These are phyloP conservation scores for Pseudozyma flocculosa DNA, from an alignment of 1,284 basidiomycete species.

Conservation along the genomic window DNA sequence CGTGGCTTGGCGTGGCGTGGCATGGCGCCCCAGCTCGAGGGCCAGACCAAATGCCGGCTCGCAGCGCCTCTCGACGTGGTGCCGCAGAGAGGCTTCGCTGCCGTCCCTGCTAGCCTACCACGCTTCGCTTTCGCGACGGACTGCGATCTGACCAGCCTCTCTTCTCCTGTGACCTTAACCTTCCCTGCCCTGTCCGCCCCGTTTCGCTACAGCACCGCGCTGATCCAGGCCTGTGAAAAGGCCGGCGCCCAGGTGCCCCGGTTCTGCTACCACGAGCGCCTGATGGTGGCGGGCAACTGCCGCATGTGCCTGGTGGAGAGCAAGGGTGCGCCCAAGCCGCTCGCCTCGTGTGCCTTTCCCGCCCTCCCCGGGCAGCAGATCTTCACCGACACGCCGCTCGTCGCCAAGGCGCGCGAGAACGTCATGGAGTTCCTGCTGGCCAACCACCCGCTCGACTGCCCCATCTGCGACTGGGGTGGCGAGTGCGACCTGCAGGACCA, in stretches of 20 bases:
- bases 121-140: no score
- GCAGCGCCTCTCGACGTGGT: no score
- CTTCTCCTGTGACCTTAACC: not conserved
- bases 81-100: no score
- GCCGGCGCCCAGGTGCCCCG: conserved; percentile 60
- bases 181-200: not conserved
- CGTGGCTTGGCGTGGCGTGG: no score
- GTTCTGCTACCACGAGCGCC: conserved; percentile 88
- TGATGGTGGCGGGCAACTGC: conserved; percentile 56
- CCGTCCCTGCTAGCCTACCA: no score
- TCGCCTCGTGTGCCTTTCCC: conserved; percentile 78
- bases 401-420: conserved; percentile 85
- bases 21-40: no score
- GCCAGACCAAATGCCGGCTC: no score
- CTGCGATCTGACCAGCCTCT: no score
- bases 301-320: conserved; percentile 89
- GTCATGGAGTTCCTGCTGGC: conserved; percentile 98
- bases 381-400: conserved; percentile 89
- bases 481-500: conserved; percentile 99
- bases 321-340: conserved; percentile 87
- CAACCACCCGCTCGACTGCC: conserved; percentile 97
- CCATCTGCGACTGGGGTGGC: conserved; percentile 78
- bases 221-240: conserved; percentile 86
- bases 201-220: conserved; percentile 59
- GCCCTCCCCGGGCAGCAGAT: conserved; percentile 96